Evolutionary conservation across 148 eudicot species (phyloP), one percentile per base, ranked within the genome.

Genomic region (Beta vulgaris): DNA sequence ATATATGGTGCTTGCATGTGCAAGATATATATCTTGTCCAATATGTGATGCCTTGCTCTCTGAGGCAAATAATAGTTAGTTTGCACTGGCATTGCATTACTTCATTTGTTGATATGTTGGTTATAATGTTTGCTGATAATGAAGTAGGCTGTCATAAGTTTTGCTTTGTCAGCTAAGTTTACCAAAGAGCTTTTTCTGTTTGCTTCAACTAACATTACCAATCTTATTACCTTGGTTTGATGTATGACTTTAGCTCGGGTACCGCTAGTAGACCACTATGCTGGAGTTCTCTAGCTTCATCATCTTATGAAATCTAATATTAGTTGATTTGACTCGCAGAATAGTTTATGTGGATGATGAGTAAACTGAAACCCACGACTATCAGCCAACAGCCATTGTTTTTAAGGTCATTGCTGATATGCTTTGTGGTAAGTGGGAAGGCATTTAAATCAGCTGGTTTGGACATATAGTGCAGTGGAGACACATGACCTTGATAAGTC

Each of bases 381-480:
- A 28, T 29, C 37, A 59, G 19, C 68, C 31, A n/a, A n/a, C n/a
- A n/a, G n/a, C n/a, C n/a, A n/a, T n/a, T 11, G 29, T 60, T 39
- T 3, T 25, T 42, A 28, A 8, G 6, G 39, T 31, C 42, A 37
- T 40, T 35, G 31, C 11, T 70, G 61, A 34, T 51, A 10, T 25
- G 66, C 32, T 72, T 57, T 72, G 36, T 39, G 63, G 28, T 64
- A 64, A 59, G 12, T 29, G 43, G 73, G 34, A 57, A 39, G 21
- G 8, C 25, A 2, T n/a, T 16, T 11, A 25, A 0, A 32, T 70
- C 43, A 34, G 61, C 1, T 72, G 28, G 14, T 34, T 37, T 64
- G 44, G 8, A 9, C 68, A 18, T 16, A 35, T 7, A 25, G 16
- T 18, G 11, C 28, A 36, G 19, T 11, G 3, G n/a, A 37, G 18